Evolutionary conservation across 2,329 filamentous ascomycete species (phyloP), one percentile per base, ranked within the genome.

Genomic region (Pseudopyrenochaeta lycopersici): DNA sequence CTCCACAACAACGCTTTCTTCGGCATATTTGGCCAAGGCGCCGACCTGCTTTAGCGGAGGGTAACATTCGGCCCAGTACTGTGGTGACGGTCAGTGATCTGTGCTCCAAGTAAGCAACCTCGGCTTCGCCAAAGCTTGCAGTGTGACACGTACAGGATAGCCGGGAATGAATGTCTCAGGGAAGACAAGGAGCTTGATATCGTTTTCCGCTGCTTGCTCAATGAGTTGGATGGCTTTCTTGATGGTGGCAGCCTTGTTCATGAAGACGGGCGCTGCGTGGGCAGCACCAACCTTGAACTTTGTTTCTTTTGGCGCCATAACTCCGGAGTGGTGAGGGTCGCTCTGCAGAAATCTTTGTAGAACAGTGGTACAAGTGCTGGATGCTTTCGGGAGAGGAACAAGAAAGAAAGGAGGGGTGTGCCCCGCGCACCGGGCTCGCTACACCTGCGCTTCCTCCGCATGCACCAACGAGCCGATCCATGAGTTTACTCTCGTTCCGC

Each of bases 41-140:
- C 49, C 53, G 20, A 71, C 70, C 52, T 76, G 72, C 41, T 71
- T 67, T 2, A 75, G 60, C 6, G 73, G 71, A 17, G 72, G 67
- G 50, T 76, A 76, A 55, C 71, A 75, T 49, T 75, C 68, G 49
- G 68, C 66, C 58, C 64, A 76, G 49, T 75, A 75, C 71, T 73
- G 32, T 39, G 46, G 44, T 31, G 48, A 51, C 30, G 43, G 47
- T 64, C 38, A 63, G 55, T 42, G 29, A 36, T 40, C 46, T 15
- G 27, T 46, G 15, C 48, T 23, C 32, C 29, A 17, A 15, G 30
- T 40, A 30, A 44, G 23, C 33, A 49, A 41, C 53, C 50, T 27
- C 48, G 36, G 6, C 18, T 3, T 23, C 21, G n/a, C 3, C 33
- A 2, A 17, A 10, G 5, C 18, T 18, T 11, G 35, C 10, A 20